Base-by-base conservation (phyloP, 148 eudicot genomes). In the Fagopyrum tataricum region DNA sequence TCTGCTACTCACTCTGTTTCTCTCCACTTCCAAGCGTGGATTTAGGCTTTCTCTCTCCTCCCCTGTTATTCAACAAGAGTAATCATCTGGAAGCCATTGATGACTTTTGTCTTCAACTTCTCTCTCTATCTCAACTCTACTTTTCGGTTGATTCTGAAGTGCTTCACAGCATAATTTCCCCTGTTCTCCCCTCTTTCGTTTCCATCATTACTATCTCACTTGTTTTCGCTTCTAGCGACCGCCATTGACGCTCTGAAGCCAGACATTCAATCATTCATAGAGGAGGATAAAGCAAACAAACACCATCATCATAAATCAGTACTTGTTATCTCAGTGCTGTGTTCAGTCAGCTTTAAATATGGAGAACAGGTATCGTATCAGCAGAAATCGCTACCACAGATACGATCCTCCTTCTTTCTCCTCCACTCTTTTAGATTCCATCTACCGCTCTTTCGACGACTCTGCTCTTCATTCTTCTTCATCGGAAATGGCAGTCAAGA, bases 361-460 rank as follows among this genome's bases (percentile, higher is more conserved):
- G 51, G 47, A 43, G 68, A 44, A 12, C 37, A 51, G 59, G 20
- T 56, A 37, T 41, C 59, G 24, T 47, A 39, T 0, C 43, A 49
- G 72, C 74, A 56, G 64, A 58, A 77, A 73, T 6, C 52, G 59
- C 13, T 66, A 72, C 51, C 43, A 77, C 59, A 53, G 68, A 23
- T 31, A 43, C 24, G 73, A 74, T 13, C 62, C 77, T 37, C 89
- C 93, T 0, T 94, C 98, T 0, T 94, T 94, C 76, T 91, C 97
- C 0, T 89, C 98, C 0, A 74, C 91, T 4, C 89, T 94, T 42
- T 87, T 94, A 18, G 98, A 94, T 46, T 76, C 86, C n/a, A 91
- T 91, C 78, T 91, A 94, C 70, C 90, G 91, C 17, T 91, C 98
- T 3, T 85, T 94, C 58, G 98, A 94, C 80, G 79, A 84, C n/a